phyloP scores from a whole-genome alignment of 139 green algal genomes.

The Astrephomene gubernaculifera region DNA sequence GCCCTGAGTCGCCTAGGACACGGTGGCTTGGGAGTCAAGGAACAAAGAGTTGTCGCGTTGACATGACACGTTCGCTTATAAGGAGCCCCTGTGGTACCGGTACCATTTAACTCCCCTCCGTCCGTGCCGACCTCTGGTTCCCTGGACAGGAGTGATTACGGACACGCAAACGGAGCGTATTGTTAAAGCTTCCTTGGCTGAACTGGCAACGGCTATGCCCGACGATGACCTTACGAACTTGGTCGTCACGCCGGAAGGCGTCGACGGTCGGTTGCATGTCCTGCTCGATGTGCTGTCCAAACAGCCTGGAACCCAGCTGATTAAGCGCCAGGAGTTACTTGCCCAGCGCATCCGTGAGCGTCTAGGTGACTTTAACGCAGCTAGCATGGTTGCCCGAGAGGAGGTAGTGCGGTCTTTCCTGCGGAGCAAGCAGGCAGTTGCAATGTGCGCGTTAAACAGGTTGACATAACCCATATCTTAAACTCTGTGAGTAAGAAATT shows the following conservation, averaged over 20 bases:
- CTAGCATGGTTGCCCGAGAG: background rate
- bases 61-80: too few relatives aligned
- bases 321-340: background rate
- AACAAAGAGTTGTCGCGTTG: too few relatives aligned
- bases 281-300: background rate
- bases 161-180: too few relatives aligned
- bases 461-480: background rate
- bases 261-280: constrained; percentile 1
- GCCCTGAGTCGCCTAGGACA: too few relatives aligned
- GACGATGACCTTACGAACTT: background rate
- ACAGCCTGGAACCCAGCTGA: too few relatives aligned
- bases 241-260: background rate
- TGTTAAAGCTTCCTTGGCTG: too few relatives aligned
- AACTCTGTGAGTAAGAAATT: too few relatives aligned
- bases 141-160: too few relatives aligned
- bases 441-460: background rate
- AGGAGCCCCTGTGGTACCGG: too few relatives aligned
- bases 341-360: background rate
- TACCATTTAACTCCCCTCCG: too few relatives aligned
- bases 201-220: background rate
- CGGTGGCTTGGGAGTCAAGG: too few relatives aligned
- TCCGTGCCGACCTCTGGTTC: too few relatives aligned
- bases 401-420: background rate
- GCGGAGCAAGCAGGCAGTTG: background rate
- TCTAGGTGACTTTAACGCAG: background rate